These are phyloP conservation scores for Debaryomycetaceae sp. DNA, from an alignment of 1,139 yeast genomes.

Conservation along the genomic window DNA sequence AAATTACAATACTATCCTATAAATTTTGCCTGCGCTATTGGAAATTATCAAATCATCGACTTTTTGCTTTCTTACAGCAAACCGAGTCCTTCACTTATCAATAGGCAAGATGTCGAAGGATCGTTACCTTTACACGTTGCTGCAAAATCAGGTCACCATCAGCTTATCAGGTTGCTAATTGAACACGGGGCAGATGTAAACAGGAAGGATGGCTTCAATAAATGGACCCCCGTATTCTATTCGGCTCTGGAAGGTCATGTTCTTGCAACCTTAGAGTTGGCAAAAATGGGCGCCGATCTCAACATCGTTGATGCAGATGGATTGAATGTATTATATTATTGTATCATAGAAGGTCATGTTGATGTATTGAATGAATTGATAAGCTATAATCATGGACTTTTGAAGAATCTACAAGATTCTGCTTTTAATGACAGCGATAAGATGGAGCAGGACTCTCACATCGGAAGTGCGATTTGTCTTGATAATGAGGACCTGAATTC, in stretches of 20 bases:
- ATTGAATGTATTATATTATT: conserved; percentile 77
- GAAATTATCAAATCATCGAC: conserved; percentile 69
- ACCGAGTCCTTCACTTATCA: conserved; percentile 25
- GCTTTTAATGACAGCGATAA: neutral
- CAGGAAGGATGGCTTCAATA: conserved; percentile 76
- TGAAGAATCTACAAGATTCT: neutral
- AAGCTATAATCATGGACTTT: conserved; percentile 14
- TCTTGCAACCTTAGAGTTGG: conserved; percentile 64
- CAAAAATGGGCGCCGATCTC: conserved; percentile 70
- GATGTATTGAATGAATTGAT: conserved; percentile 68
- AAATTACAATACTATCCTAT: conserved; percentile 72
- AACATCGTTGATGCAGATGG: conserved; percentile 81
- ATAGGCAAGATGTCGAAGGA: conserved; percentile 81
- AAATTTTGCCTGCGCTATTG: conserved; percentile 85
- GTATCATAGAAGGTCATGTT: conserved; percentile 92
- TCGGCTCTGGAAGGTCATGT: conserved; percentile 85
- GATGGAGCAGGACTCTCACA: neutral
- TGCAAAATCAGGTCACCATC: conserved; percentile 76
- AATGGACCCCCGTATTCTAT: conserved; percentile 93
- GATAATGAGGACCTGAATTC: neutral
- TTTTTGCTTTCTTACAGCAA: conserved; percentile 41
- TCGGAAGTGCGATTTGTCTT: neutral
- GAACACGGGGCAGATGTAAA: conserved; percentile 77
- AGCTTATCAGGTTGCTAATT: conserved; percentile 64
- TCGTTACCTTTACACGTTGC: conserved; percentile 83